A percentile compares a stretch with the other conserved stretches of the same genome.
These are phyloP conservation scores for Penicillium sp. DNA, from an alignment of 2,329 filamentous ascomycete species.

Conservation along the genomic window DNA sequence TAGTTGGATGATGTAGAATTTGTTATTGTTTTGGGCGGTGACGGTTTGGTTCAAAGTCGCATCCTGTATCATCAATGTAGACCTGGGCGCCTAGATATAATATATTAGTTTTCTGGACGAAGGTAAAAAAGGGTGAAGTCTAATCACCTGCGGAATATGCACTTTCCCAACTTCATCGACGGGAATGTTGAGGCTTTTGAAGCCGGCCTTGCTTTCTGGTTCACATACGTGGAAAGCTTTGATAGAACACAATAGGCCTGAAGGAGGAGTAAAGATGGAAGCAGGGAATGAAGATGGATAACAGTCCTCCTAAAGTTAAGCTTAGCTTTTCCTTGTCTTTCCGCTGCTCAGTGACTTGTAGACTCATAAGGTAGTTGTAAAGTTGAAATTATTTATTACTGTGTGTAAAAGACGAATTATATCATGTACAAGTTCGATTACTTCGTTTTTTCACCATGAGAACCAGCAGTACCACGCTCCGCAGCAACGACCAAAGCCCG, in stretches of 20 bases:
- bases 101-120: not conserved
- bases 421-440: not conserved
- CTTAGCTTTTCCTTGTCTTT: too few species aligned
- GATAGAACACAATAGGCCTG: too few species aligned
- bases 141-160: not conserved
- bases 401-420: not conserved
- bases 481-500: constrained; percentile 31
- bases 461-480: constrained; percentile 3
- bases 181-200: constrained; percentile 41
- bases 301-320: too few species aligned
- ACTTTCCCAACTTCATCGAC: constrained; percentile 40
- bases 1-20: constrained; percentile 73
- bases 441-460: not conserved
- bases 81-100: constrained; percentile 41
- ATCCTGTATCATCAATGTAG: constrained; percentile 70
- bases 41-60: constrained; percentile 76
- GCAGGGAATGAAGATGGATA: too few species aligned
- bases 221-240: too few species aligned
- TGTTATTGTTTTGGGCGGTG: constrained; percentile 67
- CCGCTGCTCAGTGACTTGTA: too few species aligned
- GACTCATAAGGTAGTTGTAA: not conserved
- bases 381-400: not conserved
- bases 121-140: too few species aligned
- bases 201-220: constrained; percentile 42
- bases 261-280: too few species aligned